These are phyloP conservation scores for Cryphonectria parasitica DNA, from an alignment of 2,329 filamentous ascomycete genomes.

Conservation along the genomic window DNA sequence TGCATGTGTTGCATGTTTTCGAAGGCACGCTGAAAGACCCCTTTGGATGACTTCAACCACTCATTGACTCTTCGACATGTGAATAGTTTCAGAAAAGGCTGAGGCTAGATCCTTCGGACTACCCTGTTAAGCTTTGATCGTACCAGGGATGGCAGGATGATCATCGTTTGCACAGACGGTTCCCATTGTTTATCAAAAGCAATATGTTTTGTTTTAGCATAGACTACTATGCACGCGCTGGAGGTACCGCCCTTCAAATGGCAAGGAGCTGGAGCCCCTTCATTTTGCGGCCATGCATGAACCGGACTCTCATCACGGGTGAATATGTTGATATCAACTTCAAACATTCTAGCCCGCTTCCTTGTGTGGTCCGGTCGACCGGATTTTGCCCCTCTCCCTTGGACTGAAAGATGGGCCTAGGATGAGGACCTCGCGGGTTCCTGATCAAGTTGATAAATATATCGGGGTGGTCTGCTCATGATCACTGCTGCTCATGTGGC, in stretches of 20 bases:
- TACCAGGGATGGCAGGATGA: background rate
- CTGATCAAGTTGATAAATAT: background rate
- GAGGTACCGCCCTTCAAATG: background rate
- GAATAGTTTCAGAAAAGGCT: background rate
- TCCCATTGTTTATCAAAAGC: background rate
- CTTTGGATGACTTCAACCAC: background rate
- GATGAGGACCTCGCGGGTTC: background rate
- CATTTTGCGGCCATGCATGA: background rate
- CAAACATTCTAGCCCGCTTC: constrained; percentile 1
- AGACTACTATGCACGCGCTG: background rate
- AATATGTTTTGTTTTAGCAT: background rate
- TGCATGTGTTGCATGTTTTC: no score
- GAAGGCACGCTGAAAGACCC: background rate
- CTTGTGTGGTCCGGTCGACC: background rate
- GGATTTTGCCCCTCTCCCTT: background rate
- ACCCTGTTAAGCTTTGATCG: background rate
- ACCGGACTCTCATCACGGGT: constrained; percentile 3
- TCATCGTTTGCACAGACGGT: background rate
- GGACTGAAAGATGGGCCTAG: background rate
- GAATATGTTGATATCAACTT: constrained; percentile 4
- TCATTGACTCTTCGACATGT: background rate
- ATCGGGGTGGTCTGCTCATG: background rate
- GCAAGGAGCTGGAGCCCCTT: background rate
- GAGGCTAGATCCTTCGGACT: background rate
- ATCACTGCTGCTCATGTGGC: background rate